Evolutionary conservation across 2,329 filamentous ascomycete genomes (phyloP), one percentile per base, ranked within the genome.

Genomic region (Mollisiaceae sp.): DNA sequence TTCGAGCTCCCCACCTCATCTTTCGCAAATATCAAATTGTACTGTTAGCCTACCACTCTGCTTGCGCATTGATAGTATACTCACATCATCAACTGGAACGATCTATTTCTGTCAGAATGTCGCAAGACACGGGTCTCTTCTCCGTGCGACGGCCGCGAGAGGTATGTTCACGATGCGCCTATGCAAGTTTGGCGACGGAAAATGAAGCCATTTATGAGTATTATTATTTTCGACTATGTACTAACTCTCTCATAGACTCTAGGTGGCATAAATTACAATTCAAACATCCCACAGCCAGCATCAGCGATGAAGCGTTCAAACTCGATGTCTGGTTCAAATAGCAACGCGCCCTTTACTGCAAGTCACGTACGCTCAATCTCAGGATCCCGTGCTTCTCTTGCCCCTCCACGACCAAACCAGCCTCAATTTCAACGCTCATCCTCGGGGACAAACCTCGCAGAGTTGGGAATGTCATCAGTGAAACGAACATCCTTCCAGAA

Each of bases 301-400:
- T 98, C 94, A 47, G 92, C 93, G 47, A 90, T 99, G 85, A 99
- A 99, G 82, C 92, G 95, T 78, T 91, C 92, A 36, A 95, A 89
- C 75, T 94, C 93, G 14, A 89, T 88, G 72, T 88, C 88, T 69
- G 87, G 88, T 75, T 41, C 38, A 9, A 83, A 88, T 73, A 85
- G 86, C 66, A 85, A 85, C 74, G 82, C 83, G 65, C 87, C 86
- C 55, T 90, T 86, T 74, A 88, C 89, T 63, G 84, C 85, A 62
- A 89, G 90, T 76, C 92, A 97, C 82, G 88, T 83, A 71, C 92
- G 94, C 72, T 93, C 92, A 35, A 87, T 92, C 73, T 97, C 94
- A 68, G 91, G 90, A 75, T 91, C 89, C 76, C 88, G 91, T 74
- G 91, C 96, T 77, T 94, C 94, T 72, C 92, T 97, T 67, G 94